Percentiles rank a stretch among this genome's conserved stretches.
Evolutionary conservation across 768 basidiomycete species (phyloP).

Genomic region (Leccinellum luteum): DNA sequence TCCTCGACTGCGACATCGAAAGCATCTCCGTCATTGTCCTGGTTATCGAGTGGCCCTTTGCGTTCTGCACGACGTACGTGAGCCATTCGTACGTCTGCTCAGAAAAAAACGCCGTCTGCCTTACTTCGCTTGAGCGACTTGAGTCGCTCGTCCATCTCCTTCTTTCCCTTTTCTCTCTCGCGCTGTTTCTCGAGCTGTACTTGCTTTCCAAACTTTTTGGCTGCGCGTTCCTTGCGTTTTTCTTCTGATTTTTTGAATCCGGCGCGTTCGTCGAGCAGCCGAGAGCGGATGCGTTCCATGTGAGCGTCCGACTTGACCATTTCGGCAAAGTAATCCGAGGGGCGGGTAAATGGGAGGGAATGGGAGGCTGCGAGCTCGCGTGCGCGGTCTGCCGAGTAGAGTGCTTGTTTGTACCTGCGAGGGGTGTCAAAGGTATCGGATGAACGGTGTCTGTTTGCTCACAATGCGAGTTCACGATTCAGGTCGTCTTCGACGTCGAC

Average conservation of each 20-base stretch:
- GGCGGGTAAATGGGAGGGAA: slow-evolving; percentile 85
- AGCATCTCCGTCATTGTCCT: slow-evolving; percentile 50
- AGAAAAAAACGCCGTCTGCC: background rate
- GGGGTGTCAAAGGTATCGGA: background rate
- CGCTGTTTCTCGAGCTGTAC: slow-evolving; percentile 94
- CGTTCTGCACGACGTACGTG: slow-evolving; percentile 53
- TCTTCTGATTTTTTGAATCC: slow-evolving; percentile 90
- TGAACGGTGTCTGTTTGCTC: slow-evolving; percentile 25
- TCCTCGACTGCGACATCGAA: slow-evolving; percentile 93
- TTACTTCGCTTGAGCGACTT: slow-evolving; percentile 89
- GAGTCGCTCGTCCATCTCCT: slow-evolving; percentile 84
- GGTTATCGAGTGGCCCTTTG: slow-evolving; percentile 74
- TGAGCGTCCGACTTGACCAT: slow-evolving; percentile 98
- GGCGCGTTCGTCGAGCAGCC: slow-evolving; percentile 83
- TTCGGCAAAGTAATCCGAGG: slow-evolving; percentile 94
- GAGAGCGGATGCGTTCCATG: slow-evolving; percentile 95
- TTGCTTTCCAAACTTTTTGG: slow-evolving; percentile 98
- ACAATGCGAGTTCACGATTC: slow-evolving; percentile 96
- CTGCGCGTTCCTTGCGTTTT: slow-evolving; percentile 86
- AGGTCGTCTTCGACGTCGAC: slow-evolving; percentile 86
- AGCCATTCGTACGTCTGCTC: background rate
- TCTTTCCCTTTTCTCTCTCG: slow-evolving; percentile 85
- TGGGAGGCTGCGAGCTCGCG: slow-evolving; percentile 74
- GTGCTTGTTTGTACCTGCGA: slow-evolving; percentile 90
- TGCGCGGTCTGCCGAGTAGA: slow-evolving; percentile 77